Evolutionary conservation across 2,329 filamentous ascomycete genomes (phyloP), one percentile per base, ranked within the genome.

Genomic region (Talaromyces rugulosus): DNA sequence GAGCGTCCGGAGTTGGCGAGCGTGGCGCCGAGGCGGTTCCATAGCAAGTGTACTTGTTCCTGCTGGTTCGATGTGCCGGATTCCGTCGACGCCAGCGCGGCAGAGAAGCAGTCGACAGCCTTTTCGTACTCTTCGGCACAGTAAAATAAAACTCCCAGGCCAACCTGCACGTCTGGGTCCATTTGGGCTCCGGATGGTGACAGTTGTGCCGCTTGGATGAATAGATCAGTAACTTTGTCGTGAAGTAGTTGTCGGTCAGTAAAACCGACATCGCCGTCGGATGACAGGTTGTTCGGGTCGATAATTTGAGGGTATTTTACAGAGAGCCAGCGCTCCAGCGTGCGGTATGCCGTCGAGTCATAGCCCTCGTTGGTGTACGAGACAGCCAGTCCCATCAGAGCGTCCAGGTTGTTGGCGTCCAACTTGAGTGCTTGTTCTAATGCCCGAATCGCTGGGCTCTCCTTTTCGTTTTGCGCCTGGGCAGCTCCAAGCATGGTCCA

Each of bases 361-460:
- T 98, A 99, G 65, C 94, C 95, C 79, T 99, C 95, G 78, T 99
- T 99, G 55, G 95, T 99, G 77, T 99, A 99, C 5, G 91, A 96
- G 23, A 99, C 94, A 14, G 94, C 92, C 58, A 99, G 81, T 1
- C 92, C 93, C 94, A 99, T 98, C 53, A 99, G 83, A 0, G 93
- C 94, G 63, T 91, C 86, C 23, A 96, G 84, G 72, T 96, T 97
- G 70, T 87, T 88, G 0, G 92, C 89, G 70, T 98, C 93, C 31
- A 95, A 82, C 75, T 93, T 94, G 66, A 97, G 80, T 0, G 94
- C 92, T 74, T 95, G 90, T 76, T 98, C 94, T 63, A 98, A 82
- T 3, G 95, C 95, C 36, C 95, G 89, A 66, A 99, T 97, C 2
- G 95, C 95, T 0, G 95, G 94, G 8, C 92, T 90, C 76, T 99